These are phyloP conservation scores for Orychophragmus violaceus DNA, from an alignment of 345 rosid genomes.

Conservation along the genomic window DNA sequence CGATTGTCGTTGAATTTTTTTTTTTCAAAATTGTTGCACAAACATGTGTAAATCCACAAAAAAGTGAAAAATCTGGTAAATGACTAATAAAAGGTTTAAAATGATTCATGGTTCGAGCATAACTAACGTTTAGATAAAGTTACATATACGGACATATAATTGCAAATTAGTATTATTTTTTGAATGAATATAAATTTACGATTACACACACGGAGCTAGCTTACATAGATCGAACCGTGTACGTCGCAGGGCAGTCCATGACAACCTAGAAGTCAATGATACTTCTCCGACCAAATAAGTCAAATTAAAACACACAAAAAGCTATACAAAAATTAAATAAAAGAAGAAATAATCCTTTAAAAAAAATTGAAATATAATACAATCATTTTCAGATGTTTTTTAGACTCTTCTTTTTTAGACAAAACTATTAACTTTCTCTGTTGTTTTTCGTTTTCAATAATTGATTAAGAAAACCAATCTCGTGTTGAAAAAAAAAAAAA, in stretches of 20 bases:
- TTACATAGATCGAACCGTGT: neutral
- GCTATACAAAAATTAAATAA: neutral
- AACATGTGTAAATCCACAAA: too few species aligned
- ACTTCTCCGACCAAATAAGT: neutral
- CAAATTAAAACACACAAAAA: slow-evolving; percentile 2
- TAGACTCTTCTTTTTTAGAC: slow-evolving; percentile 5
- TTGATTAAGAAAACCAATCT: too few species aligned
- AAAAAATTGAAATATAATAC: neutral
- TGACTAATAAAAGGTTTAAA: too few species aligned
- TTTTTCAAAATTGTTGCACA: too few species aligned
- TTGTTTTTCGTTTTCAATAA: slow-evolving; percentile 4
- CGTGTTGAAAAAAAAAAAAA: too few species aligned
- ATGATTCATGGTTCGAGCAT: neutral
- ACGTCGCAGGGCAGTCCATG: slow-evolving; percentile 3
- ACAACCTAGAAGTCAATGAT: neutral
- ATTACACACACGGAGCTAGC: neutral
- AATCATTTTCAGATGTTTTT: slow-evolving; percentile 1
- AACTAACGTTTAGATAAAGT: neutral
- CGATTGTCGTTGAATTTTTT: too few species aligned
- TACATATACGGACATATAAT: neutral
- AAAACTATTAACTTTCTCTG: slow-evolving; percentile 1
- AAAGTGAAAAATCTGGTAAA: too few species aligned
- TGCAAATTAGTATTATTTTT: too few species aligned
- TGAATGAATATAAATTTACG: too few species aligned
- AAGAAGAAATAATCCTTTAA: neutral